Conservation (phyloP, 768 basidiomycete species). For the Lentinula raphanica region DNA sequence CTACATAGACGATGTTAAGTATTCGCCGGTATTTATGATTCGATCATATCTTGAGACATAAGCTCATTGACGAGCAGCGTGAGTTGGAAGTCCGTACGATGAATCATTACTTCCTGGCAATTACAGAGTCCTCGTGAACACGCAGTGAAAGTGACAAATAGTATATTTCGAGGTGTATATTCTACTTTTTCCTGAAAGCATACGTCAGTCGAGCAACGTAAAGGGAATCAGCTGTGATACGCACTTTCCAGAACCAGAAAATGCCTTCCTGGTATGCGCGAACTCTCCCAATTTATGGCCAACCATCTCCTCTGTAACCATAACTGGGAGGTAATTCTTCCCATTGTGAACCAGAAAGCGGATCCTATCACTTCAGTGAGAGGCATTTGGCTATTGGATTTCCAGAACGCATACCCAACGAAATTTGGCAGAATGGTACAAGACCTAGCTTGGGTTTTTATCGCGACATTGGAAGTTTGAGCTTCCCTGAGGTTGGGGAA, state of each 20-base stretch:
- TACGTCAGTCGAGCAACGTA: not conserved
- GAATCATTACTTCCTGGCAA: too few species aligned
- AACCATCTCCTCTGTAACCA: slow-evolving; percentile 95
- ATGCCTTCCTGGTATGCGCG: slow-evolving; percentile 81
- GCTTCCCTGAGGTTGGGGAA: slow-evolving; percentile 87
- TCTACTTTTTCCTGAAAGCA: not conserved
- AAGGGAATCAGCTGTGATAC: slow-evolving; percentile 25
- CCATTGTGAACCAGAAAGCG: slow-evolving; percentile 95
- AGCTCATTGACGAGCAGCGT: too few species aligned
- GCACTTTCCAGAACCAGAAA: slow-evolving; percentile 77
- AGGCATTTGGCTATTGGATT: too few species aligned
- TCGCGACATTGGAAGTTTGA: slow-evolving; percentile 73
- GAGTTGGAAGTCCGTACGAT: too few species aligned
- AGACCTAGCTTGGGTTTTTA: slow-evolving; percentile 80
- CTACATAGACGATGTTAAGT: not conserved
- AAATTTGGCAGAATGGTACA: slow-evolving; percentile 96
- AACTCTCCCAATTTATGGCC: slow-evolving; percentile 98
- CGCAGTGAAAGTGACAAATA: not conserved
- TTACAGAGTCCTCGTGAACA: not conserved
- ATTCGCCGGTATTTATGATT: too few species aligned
- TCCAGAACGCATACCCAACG: slow-evolving; percentile 64
- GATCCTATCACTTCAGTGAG: slow-evolving; percentile 39
- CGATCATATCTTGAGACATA: too few species aligned
- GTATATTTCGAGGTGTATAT: not conserved
- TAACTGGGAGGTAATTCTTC: slow-evolving; percentile 80